These are phyloP conservation scores for Fonsecaea multimorphosa DNA, from an alignment of 2,329 filamentous ascomycete species.

Conservation along the genomic window DNA sequence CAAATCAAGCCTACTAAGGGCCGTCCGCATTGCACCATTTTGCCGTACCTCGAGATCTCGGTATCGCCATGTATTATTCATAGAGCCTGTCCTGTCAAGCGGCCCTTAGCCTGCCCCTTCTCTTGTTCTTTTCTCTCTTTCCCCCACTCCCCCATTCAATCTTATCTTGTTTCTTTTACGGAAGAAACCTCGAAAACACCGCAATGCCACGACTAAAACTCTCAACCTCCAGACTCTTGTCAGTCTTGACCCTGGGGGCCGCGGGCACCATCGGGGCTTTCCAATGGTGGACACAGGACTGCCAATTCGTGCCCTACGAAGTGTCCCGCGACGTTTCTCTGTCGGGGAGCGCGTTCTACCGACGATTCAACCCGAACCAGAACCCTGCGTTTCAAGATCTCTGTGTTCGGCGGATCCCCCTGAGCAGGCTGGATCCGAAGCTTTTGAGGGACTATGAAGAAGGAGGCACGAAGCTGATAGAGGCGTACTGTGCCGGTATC, in stretches of 20 bases:
- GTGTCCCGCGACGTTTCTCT: not conserved
- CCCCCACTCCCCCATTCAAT: too few relatives aligned
- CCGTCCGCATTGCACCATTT: too few relatives aligned
- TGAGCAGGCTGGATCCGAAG: not conserved
- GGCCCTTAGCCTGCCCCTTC: too few relatives aligned
- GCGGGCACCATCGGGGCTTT: not conserved
- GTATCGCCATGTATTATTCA: too few relatives aligned
- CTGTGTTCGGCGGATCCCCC: not conserved
- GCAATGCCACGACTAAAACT: not conserved
- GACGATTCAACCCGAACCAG: not conserved
- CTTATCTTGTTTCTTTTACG: too few relatives aligned
- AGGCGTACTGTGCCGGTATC: not conserved
- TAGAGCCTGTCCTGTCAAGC: too few relatives aligned
- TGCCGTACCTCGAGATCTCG: too few relatives aligned
- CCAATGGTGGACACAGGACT: not conserved
- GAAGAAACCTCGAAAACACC: too few relatives aligned
- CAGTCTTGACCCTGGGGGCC: not conserved
- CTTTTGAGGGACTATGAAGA: not conserved
- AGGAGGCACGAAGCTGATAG: not conserved
- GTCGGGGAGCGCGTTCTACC: not conserved
- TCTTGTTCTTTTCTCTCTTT: too few relatives aligned
- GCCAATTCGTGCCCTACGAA: not conserved
- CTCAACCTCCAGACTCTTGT: not conserved
- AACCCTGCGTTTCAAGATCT: not conserved
- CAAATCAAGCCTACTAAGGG: too few relatives aligned